phyloP scores from a whole-genome alignment of 139 green algal genomes.

The Gonium pectorale region DNA sequence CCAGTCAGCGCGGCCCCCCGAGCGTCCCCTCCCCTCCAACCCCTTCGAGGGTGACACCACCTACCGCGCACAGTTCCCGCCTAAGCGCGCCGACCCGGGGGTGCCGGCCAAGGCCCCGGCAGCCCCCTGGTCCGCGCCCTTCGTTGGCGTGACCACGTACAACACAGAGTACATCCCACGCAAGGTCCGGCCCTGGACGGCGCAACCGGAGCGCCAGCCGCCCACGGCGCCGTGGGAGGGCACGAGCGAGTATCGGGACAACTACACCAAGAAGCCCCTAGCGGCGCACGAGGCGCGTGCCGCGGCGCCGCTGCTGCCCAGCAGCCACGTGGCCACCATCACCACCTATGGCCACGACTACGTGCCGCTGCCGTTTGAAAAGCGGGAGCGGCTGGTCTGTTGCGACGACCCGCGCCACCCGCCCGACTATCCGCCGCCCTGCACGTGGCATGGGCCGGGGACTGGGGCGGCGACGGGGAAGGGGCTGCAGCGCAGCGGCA shows the following conservation, averaged over 20 bases:
- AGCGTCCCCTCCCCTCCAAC: neutral
- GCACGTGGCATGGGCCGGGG: too few relatives aligned
- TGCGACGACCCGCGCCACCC: constrained; percentile 27
- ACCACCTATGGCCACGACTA: constrained; percentile 42
- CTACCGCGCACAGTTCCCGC: neutral
- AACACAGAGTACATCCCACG: constrained; percentile 18
- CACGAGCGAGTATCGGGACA: constrained; percentile 22
- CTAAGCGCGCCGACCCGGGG: constrained; percentile 7
- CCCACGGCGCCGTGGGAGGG: neutral
- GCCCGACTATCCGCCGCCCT: neutral
- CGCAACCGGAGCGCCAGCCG: neutral
- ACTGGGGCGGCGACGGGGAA: too few relatives aligned
- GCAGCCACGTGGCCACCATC: constrained; percentile 35
- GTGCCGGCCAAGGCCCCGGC: neutral
- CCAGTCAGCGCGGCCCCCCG: neutral
- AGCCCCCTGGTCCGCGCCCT: neutral
- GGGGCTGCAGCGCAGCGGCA: too few relatives aligned
- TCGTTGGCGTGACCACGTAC: constrained; percentile 19
- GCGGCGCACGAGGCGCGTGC: neutral
- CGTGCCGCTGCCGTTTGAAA: constrained; percentile 20
- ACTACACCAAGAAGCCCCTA: neutral
- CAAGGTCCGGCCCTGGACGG: constrained; percentile 16
- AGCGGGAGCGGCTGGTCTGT: neutral
- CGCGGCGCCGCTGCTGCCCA: constrained; percentile 6
- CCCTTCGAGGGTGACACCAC: constrained; percentile 33